Evolutionary conservation across 1,284 basidiomycete species (phyloP).

Genomic region (Acaromyces ingoldii): DNA sequence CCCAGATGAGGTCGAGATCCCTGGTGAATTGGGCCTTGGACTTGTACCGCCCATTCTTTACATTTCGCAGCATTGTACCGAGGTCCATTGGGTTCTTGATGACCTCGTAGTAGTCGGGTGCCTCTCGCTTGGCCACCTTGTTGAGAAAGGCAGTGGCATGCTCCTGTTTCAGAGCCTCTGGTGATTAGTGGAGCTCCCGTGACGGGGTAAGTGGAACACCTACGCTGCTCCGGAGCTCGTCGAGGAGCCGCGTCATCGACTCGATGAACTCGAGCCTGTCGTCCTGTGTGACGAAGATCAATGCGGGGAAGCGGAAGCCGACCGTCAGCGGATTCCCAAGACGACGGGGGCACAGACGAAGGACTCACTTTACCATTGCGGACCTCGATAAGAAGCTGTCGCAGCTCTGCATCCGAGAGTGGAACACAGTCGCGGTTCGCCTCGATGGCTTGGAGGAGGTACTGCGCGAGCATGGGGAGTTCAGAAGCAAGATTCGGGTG

Average conservation of each 20-base stretch:
- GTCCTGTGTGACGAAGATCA: too few species aligned
- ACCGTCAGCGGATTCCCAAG: too few species aligned
- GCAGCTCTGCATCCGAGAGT: slow-evolving; percentile 40
- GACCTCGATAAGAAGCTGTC: slow-evolving; percentile 40
- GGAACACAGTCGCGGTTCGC: slow-evolving; percentile 36
- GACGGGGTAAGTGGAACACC: background rate
- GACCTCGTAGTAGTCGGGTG: slow-evolving; percentile 50
- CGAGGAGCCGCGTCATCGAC: slow-evolving; percentile 46
- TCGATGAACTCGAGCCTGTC: slow-evolving; percentile 48
- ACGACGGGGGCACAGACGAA: too few species aligned
- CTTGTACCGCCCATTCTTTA: slow-evolving; percentile 81
- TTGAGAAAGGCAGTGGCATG: slow-evolving; percentile 47
- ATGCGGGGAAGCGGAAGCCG: too few species aligned
- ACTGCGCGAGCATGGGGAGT: slow-evolving; percentile 16
- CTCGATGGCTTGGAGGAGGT: slow-evolving; percentile 48
- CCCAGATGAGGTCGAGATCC: slow-evolving; percentile 94
- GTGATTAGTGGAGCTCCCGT: background rate
- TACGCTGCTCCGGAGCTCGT: slow-evolving; percentile 44
- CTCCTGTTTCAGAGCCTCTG: slow-evolving; percentile 18
- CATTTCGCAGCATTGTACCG: slow-evolving; percentile 82
- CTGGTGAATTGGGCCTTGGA: slow-evolving; percentile 86
- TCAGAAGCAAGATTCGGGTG: background rate
- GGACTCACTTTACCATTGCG: slow-evolving; percentile 32
- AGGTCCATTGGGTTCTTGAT: slow-evolving; percentile 70
- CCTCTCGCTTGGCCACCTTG: slow-evolving; percentile 47